Evolutionary conservation across 2,329 filamentous ascomycete species (phyloP).

Genomic region (Fusarium dlaminii): DNA sequence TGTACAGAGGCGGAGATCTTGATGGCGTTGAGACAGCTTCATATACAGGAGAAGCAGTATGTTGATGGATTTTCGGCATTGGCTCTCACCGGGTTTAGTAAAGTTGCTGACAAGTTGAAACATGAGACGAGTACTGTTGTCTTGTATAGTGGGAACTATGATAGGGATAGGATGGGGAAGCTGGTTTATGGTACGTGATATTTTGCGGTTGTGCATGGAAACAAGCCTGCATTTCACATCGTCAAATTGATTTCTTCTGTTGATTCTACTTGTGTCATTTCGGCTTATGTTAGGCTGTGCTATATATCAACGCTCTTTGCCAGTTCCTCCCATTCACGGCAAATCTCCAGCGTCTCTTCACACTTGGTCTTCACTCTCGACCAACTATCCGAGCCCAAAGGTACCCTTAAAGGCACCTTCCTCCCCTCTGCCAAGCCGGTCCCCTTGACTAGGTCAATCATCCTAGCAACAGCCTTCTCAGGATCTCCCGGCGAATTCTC

Average conservation of each 20-base stretch:
- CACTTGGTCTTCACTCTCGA: conserved; percentile 59
- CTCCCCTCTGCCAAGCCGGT: conserved; percentile 49
- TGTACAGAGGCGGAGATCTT: neutral
- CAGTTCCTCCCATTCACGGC: conserved; percentile 60
- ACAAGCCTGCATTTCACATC: accelerated
- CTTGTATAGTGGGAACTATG: neutral
- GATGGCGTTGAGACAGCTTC: neutral
- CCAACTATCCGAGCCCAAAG: conserved; percentile 64
- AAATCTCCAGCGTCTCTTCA: conserved; percentile 57
- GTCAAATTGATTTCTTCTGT: neutral
- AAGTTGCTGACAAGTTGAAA: neutral
- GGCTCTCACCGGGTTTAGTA: neutral
- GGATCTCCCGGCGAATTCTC: conserved; percentile 60
- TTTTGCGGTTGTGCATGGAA: neutral
- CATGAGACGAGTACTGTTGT: neutral
- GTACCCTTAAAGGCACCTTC: conserved; percentile 56
- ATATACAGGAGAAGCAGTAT: neutral
- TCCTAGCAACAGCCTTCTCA: conserved; percentile 57
- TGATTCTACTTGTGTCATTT: accelerated
- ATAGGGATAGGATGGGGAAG: neutral
- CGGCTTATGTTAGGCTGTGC: neutral
- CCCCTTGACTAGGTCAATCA: conserved; percentile 64
- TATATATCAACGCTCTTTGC: conserved; percentile 57
- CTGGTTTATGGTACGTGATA: neutral
- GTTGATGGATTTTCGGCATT: conserved; percentile 1